Conservation (phyloP, 2,329 filamentous ascomycete species). For the Aspergillus udagawae region DNA sequence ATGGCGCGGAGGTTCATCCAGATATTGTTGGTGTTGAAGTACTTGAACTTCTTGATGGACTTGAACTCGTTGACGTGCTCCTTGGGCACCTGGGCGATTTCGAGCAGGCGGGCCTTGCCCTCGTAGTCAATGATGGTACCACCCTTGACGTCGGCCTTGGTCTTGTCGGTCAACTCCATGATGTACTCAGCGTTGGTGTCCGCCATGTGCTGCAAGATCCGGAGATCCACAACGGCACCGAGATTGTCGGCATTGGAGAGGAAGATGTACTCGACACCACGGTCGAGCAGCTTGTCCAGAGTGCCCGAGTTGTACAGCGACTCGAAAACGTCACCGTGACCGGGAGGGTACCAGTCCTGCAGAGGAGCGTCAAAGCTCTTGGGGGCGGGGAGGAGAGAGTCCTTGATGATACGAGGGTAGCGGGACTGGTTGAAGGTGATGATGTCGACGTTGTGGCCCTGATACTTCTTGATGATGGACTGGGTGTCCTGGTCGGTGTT, state of each 20-base stretch:
- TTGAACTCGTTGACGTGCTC: constrained; percentile 99
- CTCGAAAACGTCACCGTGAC: constrained; percentile 99
- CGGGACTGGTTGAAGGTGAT: constrained; percentile 99
- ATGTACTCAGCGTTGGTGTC: constrained; percentile 97
- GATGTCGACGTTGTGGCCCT: constrained; percentile 99
- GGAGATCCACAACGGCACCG: constrained; percentile 93
- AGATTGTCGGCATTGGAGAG: constrained; percentile 98
- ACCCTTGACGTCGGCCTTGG: constrained; percentile 99
- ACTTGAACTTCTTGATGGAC: constrained; percentile 99
- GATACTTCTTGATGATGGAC: constrained; percentile 99
- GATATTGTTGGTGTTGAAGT: constrained; percentile 99
- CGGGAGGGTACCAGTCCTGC: constrained; percentile 97
- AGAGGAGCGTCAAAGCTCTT: constrained; percentile 84
- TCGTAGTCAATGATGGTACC: constrained; percentile 99
- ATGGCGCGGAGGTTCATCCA: constrained; percentile 98
- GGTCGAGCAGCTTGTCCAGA: constrained; percentile 90
- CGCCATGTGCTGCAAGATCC: constrained; percentile 99
- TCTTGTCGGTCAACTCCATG: constrained; percentile 99
- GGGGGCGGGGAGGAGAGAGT: constrained; percentile 92
- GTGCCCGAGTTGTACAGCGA: constrained; percentile 99
- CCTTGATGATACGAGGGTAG: constrained; percentile 97
- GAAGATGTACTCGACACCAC: constrained; percentile 97
- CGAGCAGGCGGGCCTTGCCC: constrained; percentile 89
- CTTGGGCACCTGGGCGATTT: constrained; percentile 99
- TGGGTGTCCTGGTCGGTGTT: constrained; percentile 98